Evolutionary conservation across 352 stramenopile species (phyloP).

Genomic region (Phytophthora hybrid): DNA sequence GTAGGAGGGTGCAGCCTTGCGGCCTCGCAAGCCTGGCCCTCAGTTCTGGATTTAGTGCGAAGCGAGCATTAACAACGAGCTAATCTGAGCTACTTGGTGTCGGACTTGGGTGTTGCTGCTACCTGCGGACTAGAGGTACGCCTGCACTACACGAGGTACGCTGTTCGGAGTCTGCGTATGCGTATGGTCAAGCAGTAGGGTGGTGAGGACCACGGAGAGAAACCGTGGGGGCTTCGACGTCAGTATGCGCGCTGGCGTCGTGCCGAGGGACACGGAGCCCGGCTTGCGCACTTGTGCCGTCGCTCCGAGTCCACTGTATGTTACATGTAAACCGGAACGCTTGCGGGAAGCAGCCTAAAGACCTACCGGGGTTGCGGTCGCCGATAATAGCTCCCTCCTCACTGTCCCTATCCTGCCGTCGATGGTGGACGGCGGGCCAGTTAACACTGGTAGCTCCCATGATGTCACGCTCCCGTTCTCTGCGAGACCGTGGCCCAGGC

Average conservation of each 20-base stretch:
- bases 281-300: neutral
- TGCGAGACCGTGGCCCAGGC: too few relatives aligned
- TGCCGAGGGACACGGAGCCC: neutral
- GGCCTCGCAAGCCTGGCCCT: too few relatives aligned
- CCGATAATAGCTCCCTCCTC: neutral
- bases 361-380: neutral
- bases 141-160: neutral
- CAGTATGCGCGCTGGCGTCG: neutral
- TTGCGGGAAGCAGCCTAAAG: neutral
- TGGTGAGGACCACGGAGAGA: neutral
- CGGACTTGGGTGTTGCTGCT: too few relatives aligned
- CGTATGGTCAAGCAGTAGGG: neutral
- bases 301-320: neutral
- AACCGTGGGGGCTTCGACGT: neutral
- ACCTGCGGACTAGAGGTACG: too few relatives aligned
- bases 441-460: too few relatives aligned
- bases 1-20: too few relatives aligned
- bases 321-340: slow-evolving; percentile 1
- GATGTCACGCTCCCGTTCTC: too few relatives aligned
- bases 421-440: too few relatives aligned
- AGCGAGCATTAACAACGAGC: too few relatives aligned
- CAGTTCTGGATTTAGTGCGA: too few relatives aligned
- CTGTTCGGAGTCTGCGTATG: neutral
- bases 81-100: too few relatives aligned
- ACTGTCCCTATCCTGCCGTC: neutral